Evolutionary conservation across 768 basidiomycete species (phyloP), one percentile per base, ranked within the genome.

Genomic region (Boletus subcaerulescens): DNA sequence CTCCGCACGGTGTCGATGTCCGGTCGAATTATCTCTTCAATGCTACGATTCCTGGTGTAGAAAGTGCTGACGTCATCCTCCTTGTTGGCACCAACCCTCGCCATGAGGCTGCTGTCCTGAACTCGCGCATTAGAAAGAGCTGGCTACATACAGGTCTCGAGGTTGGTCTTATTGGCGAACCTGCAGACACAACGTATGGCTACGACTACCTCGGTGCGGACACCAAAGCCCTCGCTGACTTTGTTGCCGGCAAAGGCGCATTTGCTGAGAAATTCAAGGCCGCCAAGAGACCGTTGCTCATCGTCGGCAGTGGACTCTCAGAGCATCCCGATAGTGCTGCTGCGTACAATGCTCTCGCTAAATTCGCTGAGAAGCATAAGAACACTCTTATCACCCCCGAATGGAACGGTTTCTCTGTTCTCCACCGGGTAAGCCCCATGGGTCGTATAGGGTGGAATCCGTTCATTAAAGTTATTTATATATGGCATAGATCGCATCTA

Each of bases 11-110:
- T 47, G 81, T 96, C 57, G 96, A 98, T 63, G 77, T 96, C 51
- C 91, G 97, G 54, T 91, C 93, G 14, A 98, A 96, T 76, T 98
- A 97, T 74, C 85, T 96, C 38, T 97, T 99, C 80, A 98, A 98
- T 74, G 78, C 88, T 10, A 92, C 89, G 22, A 93, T 99, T 55
- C 86, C 93, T 26, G 90, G 90, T 22, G 80, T 96, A 26, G 97
- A 97, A 66, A 77, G 86, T 44, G 95, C 97, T 22, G 97, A 99
- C 63, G 91, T 76, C 18, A 91, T 99, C 60, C 83, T 98, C 9
- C 83, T 99, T 29, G 84, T 98, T 62, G 97, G 96, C 53, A 97
- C 94, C 41, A 97, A 98, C 74, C 96, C 96, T 11, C 81, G 97
- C 18, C 95, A 98, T 68, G 97, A 99, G 72, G 97, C 94, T 5